Evolutionary conservation across 345 rosid genomes (phyloP).

Genomic region (Pugionium dolabratum): DNA sequence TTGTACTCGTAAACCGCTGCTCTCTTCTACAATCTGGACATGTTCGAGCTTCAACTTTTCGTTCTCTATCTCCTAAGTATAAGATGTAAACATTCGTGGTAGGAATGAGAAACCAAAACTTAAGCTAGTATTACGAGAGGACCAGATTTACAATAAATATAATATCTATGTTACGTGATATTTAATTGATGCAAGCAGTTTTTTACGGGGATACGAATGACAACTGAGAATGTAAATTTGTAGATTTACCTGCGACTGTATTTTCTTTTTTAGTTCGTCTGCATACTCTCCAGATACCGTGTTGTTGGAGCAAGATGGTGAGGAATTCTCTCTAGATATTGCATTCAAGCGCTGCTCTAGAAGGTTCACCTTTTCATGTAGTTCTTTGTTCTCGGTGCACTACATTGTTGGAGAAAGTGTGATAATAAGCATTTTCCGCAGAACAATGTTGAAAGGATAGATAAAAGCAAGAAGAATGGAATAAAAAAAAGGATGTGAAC

Average conservation of each 20-base stretch:
- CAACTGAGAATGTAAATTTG: conserved; percentile 25
- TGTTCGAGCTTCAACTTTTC: conserved; percentile 82
- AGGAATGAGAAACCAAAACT: conserved; percentile 13
- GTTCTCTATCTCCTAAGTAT: conserved; percentile 70
- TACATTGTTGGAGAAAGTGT: conserved; percentile 42
- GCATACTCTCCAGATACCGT: conserved; percentile 51
- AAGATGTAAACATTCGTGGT: conserved; percentile 22
- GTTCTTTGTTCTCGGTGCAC: conserved; percentile 81
- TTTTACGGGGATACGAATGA: conserved; percentile 10
- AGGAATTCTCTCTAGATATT: conserved; percentile 46
- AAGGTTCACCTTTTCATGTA: conserved; percentile 69
- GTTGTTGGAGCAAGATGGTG: conserved; percentile 47
- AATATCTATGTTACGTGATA: conserved; percentile 9
- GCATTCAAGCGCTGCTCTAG: conserved; percentile 73
- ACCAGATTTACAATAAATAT: conserved; percentile 1
- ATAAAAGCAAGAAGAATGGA: conserved; percentile 24
- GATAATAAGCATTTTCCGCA: conserved; percentile 4
- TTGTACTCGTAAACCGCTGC: conserved; percentile 81
- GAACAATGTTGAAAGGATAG: conserved; percentile 14
- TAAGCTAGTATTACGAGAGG: conserved; percentile 3
- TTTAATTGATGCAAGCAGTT: background rate
- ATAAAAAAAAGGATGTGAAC: background rate
- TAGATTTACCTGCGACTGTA: conserved; percentile 70
- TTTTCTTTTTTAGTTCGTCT: conserved; percentile 72
- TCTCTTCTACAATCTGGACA: conserved; percentile 84